Percentiles rank a stretch among this genome's conserved stretches.
These are phyloP conservation scores for Sugiyamaella xylanicola DNA, from an alignment of 1,139 yeast genomes.

Conservation along the genomic window DNA sequence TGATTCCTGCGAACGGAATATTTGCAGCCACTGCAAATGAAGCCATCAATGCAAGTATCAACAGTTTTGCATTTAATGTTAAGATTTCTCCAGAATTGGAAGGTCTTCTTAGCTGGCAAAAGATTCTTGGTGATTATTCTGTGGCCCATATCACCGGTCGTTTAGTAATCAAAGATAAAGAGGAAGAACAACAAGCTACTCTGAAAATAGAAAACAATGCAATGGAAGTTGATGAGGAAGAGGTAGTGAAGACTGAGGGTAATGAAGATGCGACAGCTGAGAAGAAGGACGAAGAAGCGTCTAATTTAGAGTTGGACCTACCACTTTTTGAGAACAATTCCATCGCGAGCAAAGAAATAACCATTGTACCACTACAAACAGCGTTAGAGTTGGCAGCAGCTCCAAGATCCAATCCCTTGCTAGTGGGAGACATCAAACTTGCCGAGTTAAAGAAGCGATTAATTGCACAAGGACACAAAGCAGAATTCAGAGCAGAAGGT, in stretches of 20 bases:
- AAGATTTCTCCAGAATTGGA: constrained; percentile 68
- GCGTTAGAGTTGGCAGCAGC: constrained; percentile 39
- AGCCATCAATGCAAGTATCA: constrained; percentile 57
- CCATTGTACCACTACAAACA: constrained; percentile 37
- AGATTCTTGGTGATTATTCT: constrained; percentile 73
- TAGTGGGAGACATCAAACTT: constrained; percentile 86
- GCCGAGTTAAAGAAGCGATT: constrained; percentile 76
- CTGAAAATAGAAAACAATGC: constrained; percentile 9
- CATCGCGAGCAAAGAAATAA: constrained; percentile 19
- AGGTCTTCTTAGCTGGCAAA: constrained; percentile 77
- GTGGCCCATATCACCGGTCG: constrained; percentile 84
- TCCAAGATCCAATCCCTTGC: constrained; percentile 50
- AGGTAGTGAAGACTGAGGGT: constrained; percentile 15
- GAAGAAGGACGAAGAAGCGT: background rate
- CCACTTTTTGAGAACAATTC: constrained; percentile 1
- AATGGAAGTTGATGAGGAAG: constrained; percentile 13
- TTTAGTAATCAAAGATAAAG: constrained; percentile 49
- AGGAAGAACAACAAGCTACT: background rate
- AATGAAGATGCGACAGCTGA: background rate
- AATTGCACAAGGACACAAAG: constrained; percentile 60
- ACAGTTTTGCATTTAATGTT: constrained; percentile 69
- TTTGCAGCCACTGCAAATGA: constrained; percentile 47
- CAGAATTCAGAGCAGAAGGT: constrained; percentile 94
- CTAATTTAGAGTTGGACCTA: constrained; percentile 9
- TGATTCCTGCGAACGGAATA: constrained; percentile 31